Percentiles rank a stretch among this genome's conserved stretches.
Conservation (phyloP, 2,329 filamentous ascomycete species). For the Diaporthe batatas region DNA sequence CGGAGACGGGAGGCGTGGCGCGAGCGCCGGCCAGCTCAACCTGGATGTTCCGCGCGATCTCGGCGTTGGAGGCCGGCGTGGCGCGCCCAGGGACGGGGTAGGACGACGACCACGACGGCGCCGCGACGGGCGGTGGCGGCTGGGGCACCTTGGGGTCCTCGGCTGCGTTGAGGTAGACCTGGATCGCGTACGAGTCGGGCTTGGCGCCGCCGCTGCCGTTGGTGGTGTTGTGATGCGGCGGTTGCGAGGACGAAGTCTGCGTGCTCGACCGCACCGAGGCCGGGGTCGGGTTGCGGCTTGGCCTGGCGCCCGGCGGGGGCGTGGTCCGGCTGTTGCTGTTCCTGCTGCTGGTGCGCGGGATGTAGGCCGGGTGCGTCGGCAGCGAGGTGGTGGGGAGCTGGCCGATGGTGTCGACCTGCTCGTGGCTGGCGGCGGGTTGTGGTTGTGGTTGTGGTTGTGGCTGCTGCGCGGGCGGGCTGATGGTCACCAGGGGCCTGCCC, state of each 20-base stretch:
- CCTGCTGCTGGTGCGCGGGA: conserved; percentile 51
- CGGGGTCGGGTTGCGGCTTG: conserved; percentile 34
- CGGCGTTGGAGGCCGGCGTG: conserved; percentile 1
- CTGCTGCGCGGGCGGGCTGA: conserved; percentile 35
- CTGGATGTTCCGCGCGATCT: conserved; percentile 27
- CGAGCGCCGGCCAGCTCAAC: conserved; percentile 27
- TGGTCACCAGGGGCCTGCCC: conserved; percentile 25
- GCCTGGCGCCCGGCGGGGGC: conserved; percentile 16
- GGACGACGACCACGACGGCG: not conserved
- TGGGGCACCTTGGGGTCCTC: conserved; percentile 45
- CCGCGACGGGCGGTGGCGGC: conserved; percentile 44
- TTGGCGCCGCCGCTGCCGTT: conserved; percentile 42
- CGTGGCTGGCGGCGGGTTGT: not conserved
- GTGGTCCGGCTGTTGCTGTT: conserved; percentile 5
- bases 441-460: no score
- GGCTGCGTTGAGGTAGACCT: conserved; percentile 52
- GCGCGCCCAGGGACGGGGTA: not conserved
- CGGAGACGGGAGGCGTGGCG: not conserved
- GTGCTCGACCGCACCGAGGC: conserved; percentile 13
- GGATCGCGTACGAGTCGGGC: conserved; percentile 52
- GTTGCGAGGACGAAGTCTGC: conserved; percentile 42
- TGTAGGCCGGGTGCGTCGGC: conserved; percentile 64
- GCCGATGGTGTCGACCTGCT: conserved; percentile 10
- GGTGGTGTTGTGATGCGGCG: conserved; percentile 35
- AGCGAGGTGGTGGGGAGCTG: conserved; percentile 49